A percentile compares a stretch with the other conserved stretches of the same genome.
phyloP scores from a whole-genome alignment of 768 basidiomycete genomes.

The Tylopilus subfusipes region DNA sequence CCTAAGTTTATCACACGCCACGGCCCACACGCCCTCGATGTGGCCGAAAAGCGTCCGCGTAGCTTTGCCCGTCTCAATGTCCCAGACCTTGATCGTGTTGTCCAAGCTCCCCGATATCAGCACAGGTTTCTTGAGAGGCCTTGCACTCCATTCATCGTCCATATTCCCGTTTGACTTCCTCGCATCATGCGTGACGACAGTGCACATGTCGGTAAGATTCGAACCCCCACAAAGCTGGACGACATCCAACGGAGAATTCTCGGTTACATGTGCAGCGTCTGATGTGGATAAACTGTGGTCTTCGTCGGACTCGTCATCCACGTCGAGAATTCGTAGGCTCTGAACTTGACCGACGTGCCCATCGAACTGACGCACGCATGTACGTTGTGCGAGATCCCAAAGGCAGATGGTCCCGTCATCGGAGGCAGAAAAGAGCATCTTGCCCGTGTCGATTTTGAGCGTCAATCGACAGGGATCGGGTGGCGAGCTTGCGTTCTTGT shows the following conservation, averaged over 20 bases:
- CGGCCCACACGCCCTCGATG: conserved; percentile 97
- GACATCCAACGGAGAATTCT: conserved; percentile 15
- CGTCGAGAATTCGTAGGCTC: conserved; percentile 73
- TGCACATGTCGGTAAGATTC: conserved; percentile 23
- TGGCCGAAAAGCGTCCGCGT: conserved; percentile 90
- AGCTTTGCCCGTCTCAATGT: conserved; percentile 79
- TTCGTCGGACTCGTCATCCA: conserved; percentile 48
- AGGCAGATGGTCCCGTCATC: conserved; percentile 92
- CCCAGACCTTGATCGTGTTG: conserved; percentile 96
- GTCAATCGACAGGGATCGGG: conserved; percentile 29
- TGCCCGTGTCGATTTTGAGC: conserved; percentile 69
- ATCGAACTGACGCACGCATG: conserved; percentile 77
- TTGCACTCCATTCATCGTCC: conserved; percentile 12
- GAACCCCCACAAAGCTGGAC: conserved; percentile 13
- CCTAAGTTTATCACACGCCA: conserved; percentile 87
- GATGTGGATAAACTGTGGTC: conserved; percentile 10
- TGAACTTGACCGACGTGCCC: conserved; percentile 97
- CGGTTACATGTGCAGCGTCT: conserved; percentile 10
- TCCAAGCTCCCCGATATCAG: conserved; percentile 89
- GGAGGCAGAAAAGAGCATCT: conserved; percentile 96
- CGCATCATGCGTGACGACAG: conserved; percentile 29
- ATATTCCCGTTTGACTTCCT: conserved; percentile 7
- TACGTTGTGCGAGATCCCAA: conserved; percentile 83
- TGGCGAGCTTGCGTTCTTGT: conserved; percentile 6
- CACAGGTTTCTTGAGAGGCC: conserved; percentile 52